A percentile compares a stretch with the other conserved stretches of the same genome.
phyloP scores from a whole-genome alignment of 495 filamentous ascomycete genomes.

The Aspergillus egyptiacus region DNA sequence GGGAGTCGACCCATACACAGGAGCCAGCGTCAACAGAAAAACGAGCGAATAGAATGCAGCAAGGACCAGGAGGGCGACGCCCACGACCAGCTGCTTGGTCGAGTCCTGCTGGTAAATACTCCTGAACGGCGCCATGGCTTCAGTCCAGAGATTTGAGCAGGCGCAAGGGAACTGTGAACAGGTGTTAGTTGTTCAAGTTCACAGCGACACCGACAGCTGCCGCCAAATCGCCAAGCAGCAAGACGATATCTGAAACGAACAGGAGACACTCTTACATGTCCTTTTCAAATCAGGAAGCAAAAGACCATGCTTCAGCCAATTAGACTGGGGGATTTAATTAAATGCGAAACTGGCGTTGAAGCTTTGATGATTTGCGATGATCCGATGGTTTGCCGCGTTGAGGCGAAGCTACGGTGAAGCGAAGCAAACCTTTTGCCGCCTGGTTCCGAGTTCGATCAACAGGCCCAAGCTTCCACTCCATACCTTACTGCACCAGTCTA shows the following conservation, averaged over 20 bases:
- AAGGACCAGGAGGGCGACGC: conserved; percentile 52
- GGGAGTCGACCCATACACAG: conserved; percentile 80
- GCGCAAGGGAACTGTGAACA: conserved; percentile 2
- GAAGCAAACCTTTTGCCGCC: conserved; percentile 27
- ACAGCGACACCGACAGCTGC: neutral
- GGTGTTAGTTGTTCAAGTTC: neutral
- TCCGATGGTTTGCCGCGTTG: too few relatives aligned
- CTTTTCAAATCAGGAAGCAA: conserved; percentile 16
- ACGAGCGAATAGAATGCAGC: conserved; percentile 69
- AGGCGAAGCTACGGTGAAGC: too few relatives aligned
- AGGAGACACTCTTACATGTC: conserved; percentile 18
- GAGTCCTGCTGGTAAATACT: conserved; percentile 27
- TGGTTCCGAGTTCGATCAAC: conserved; percentile 19
- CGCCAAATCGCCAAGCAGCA: conserved; percentile 2
- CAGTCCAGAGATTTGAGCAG: neutral
- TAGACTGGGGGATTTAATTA: neutral
- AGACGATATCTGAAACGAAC: conserved; percentile 9
- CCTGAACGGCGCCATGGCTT: conserved; percentile 24
- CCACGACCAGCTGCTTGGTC: conserved; percentile 26
- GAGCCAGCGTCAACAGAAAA: conserved; percentile 68
- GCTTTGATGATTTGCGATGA: neutral
- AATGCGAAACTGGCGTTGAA: neutral
- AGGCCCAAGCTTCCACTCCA: too few relatives aligned
- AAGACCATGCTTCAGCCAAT: conserved; percentile 12
- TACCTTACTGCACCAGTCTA: too few relatives aligned